Evolutionary conservation across 495 filamentous ascomycete species (phyloP).

Genomic region (Acidomyces sp.): DNA sequence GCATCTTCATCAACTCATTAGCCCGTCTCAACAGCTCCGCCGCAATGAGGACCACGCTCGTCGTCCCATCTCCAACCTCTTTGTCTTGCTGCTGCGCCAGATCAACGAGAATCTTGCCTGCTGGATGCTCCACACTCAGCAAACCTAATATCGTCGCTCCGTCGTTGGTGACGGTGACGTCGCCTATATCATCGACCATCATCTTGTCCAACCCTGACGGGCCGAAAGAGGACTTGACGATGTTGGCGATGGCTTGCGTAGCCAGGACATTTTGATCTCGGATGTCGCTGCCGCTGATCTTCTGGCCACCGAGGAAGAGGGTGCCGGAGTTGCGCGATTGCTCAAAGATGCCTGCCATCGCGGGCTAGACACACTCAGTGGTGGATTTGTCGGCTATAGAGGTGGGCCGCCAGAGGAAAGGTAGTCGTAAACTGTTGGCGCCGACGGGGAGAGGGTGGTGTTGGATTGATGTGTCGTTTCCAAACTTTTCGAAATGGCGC

Average conservation of each 20-base stretch:
- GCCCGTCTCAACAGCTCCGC: slow-evolving; percentile 86
- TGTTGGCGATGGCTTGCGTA: slow-evolving; percentile 94
- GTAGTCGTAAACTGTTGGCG: no score
- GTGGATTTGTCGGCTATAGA: no score
- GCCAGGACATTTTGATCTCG: slow-evolving; percentile 94
- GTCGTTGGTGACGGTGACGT: slow-evolving; percentile 98
- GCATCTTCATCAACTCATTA: slow-evolving; percentile 98
- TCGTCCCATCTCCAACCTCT: slow-evolving; percentile 95
- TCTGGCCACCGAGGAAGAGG: slow-evolving; percentile 75
- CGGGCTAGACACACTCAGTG: background rate
- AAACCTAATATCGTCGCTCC: slow-evolving; percentile 91
- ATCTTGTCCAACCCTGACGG: slow-evolving; percentile 97
- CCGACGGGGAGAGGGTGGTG: background rate
- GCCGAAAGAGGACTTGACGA: slow-evolving; percentile 96
- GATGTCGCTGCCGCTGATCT: slow-evolving; percentile 91
- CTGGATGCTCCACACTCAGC: slow-evolving; percentile 93
- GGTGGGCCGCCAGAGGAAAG: no score
- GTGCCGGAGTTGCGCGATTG: slow-evolving; percentile 24
- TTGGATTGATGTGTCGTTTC: background rate
- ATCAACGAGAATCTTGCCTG: slow-evolving; percentile 95
- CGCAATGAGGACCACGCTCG: slow-evolving; percentile 92
- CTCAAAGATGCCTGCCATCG: slow-evolving; percentile 26
- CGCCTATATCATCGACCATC: slow-evolving; percentile 99
- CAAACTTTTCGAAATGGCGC: background rate
- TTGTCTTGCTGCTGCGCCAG: slow-evolving; percentile 97